These are phyloP conservation scores for Euclidium syriacum DNA, from an alignment of 345 rosid species.

Conservation along the genomic window DNA sequence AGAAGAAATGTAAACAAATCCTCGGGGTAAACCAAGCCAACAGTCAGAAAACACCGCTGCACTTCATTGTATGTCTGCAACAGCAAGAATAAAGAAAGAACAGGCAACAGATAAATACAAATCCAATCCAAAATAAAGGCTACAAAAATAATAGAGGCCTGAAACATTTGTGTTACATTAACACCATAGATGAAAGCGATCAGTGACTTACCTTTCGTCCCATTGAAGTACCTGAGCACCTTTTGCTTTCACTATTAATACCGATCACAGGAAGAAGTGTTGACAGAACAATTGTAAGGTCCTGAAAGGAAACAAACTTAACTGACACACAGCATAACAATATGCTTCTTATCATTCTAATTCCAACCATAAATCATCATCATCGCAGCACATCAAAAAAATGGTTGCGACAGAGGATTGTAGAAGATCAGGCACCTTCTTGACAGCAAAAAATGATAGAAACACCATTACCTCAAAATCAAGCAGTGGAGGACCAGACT, in stretches of 20 bases:
- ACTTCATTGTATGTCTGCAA: slow-evolving; percentile 93
- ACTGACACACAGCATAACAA: slow-evolving; percentile 12
- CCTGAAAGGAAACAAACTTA: slow-evolving; percentile 41
- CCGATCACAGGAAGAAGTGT: slow-evolving; percentile 86
- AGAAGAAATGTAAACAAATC: slow-evolving; percentile 86
- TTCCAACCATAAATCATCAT: slow-evolving; percentile 4
- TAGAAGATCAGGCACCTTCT: slow-evolving; percentile 3
- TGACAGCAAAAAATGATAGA: slow-evolving; percentile 7
- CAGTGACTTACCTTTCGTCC: slow-evolving; percentile 62
- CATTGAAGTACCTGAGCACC: slow-evolving; percentile 58
- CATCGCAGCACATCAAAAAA: not conserved
- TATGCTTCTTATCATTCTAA: not conserved
- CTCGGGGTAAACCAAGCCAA: slow-evolving; percentile 79
- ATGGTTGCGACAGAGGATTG: not conserved
- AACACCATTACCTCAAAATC: slow-evolving; percentile 78
- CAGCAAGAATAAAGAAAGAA: slow-evolving; percentile 11
- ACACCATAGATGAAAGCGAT: not conserved
- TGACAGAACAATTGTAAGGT: slow-evolving; percentile 73
- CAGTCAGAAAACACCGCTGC: slow-evolving; percentile 87
- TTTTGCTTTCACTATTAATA: slow-evolving; percentile 54
- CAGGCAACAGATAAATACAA: not conserved
- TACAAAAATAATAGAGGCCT: not conserved
- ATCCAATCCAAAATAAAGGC: not conserved
- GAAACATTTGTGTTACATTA: not conserved
- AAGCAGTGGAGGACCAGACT: slow-evolving; percentile 93